Evolutionary conservation across 768 basidiomycete genomes (phyloP), one percentile per base, ranked within the genome.

Genomic region (Leccinum rimulosum): DNA sequence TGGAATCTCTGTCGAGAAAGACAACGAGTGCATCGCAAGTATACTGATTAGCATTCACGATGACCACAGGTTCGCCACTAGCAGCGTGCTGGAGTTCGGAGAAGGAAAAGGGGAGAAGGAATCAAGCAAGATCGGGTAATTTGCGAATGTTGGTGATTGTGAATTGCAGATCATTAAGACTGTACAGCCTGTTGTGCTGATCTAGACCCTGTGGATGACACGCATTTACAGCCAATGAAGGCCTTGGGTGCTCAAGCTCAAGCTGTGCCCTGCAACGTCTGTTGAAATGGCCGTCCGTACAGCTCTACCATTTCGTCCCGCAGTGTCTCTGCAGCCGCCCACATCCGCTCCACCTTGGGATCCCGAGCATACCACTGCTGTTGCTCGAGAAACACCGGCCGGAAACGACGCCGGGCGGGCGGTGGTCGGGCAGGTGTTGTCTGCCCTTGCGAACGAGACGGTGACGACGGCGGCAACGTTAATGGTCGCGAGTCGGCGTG

Each of bases 301-400:
- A 43, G n/a, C n/a, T 43, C 40, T 36, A 61, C 50, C 70, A 68
- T 64, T 54, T 61, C 52, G 3, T 58, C 49, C 17, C 61, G 49
- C 48, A 61, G 58, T 1, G n/a, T 31, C 33, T 54, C 52, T 14
- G 66, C 71, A 30, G 12, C 58, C 6, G 52, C 61, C 72, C 73
- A 73, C 47, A 71, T 63, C n/a, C 53, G 60, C 35, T 66, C 66
- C n/a, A 64, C 65, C 53, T 69, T 74, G 35, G 74, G 79, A 63
- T 83, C 82, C 33, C 67, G 64, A 30, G 69, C 68, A 27, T 67
- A 72, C 82, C 82, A 84, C 50, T 83, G 80, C 52, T 74, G 65
- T n/a, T 78, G 76, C 61, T 82, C 81, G 3, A 76, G 70, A 68
- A 82, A 83, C 14, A 82, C 74, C 8, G 82, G 77, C 10, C 79